These are phyloP conservation scores for Xylaria sp. DNA, from an alignment of 2,329 filamentous ascomycete species.

Conservation along the genomic window DNA sequence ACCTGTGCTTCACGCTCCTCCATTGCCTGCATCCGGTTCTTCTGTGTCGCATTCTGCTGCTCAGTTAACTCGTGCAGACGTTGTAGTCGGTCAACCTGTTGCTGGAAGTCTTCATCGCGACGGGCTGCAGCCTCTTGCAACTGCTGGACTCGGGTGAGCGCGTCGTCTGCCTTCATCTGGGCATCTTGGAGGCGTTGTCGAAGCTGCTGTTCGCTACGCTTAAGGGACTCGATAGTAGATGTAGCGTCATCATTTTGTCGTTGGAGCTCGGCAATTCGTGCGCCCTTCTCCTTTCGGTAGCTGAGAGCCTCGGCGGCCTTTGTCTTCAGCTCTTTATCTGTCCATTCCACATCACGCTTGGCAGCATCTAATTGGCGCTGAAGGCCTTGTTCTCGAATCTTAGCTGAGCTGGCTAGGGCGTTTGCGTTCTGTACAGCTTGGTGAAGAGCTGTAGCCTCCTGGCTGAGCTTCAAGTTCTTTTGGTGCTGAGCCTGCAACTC, in stretches of 20 bases:
- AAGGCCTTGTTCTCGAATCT: constrained; percentile 84
- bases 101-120: constrained; percentile 78
- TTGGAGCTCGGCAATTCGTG: constrained; percentile 81
- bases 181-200: constrained; percentile 77
- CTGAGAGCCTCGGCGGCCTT: constrained; percentile 83
- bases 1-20: constrained; percentile 58
- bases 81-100: constrained; percentile 75
- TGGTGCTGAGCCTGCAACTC: constrained; percentile 86
- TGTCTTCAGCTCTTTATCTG: constrained; percentile 84
- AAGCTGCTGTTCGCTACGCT: constrained; percentile 73
- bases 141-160: constrained; percentile 74
- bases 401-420: constrained; percentile 71
- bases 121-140: constrained; percentile 77
- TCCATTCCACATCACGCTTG: constrained; percentile 88
- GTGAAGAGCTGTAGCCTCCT: constrained; percentile 75
- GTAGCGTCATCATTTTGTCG: constrained; percentile 80
- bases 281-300: constrained; percentile 90
- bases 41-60: constrained; percentile 67
- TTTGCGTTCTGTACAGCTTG: constrained; percentile 79
- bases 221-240: constrained; percentile 69
- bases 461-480: constrained; percentile 76
- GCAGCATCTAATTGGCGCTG: constrained; percentile 86
- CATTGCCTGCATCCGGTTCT: constrained; percentile 64
- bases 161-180: constrained; percentile 81
- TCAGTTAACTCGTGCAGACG: constrained; percentile 79